phyloP scores from a whole-genome alignment of 1,139 yeast genomes.

The Debaryomycetaceae sp. region DNA sequence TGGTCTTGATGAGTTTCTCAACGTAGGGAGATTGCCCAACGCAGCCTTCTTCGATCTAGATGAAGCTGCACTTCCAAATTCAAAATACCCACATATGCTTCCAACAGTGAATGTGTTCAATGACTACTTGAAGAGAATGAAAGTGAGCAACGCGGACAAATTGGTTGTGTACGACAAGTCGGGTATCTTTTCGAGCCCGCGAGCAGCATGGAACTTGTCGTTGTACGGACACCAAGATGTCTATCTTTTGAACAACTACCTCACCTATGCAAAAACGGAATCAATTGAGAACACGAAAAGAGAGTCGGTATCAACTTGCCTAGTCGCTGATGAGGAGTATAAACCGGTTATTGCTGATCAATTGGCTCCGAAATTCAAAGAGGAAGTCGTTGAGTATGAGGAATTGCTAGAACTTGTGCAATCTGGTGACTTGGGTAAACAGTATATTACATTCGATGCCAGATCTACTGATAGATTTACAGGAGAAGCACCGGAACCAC shows the following conservation, averaged over 20 bases:
- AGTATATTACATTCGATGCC: constrained; percentile 72
- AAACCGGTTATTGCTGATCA: constrained; percentile 20
- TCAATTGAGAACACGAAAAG: constrained; percentile 20
- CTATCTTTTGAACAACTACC: constrained; percentile 66
- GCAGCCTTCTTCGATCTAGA: constrained; percentile 84
- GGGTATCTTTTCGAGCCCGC: constrained; percentile 83
- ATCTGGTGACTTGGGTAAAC: constrained; percentile 40
- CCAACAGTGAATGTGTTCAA: constrained; percentile 61
- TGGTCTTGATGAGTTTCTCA: constrained; percentile 55
- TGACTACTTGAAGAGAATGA: constrained; percentile 45
- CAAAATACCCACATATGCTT: constrained; percentile 85
- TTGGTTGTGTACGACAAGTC: constrained; percentile 82
- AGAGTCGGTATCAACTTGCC: constrained; percentile 6
- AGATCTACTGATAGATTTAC: constrained; percentile 71
- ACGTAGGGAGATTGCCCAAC: constrained; percentile 56
- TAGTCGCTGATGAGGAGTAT: constrained; percentile 14
- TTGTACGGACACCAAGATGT: constrained; percentile 73
- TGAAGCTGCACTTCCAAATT: constrained; percentile 50
- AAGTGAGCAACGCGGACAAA: constrained; percentile 47
- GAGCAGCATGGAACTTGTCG: constrained; percentile 87
- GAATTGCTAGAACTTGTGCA: constrained; percentile 57
- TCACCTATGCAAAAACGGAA: constrained; percentile 37
- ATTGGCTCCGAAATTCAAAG: constrained; percentile 29
- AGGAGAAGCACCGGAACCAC: constrained; percentile 81
- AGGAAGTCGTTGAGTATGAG: constrained; percentile 60